phyloP scores from a whole-genome alignment of 2,329 filamentous ascomycete species.

The Pyrenophora teres region DNA sequence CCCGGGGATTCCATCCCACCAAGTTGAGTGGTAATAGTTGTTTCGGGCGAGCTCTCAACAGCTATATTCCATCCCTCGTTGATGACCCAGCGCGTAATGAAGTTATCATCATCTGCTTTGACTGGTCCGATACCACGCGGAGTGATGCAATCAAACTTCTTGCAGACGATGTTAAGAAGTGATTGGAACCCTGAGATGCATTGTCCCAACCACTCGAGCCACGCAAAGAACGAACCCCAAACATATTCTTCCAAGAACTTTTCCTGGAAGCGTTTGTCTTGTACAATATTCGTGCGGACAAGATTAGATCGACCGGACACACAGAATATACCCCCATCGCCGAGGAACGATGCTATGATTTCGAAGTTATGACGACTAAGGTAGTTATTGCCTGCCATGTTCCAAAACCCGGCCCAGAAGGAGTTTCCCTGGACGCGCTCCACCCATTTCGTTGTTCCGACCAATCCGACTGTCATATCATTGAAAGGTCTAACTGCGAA shows the following conservation, averaged over 20 bases:
- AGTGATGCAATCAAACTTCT: not conserved
- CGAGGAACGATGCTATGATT: constrained; percentile 33
- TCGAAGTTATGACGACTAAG: constrained; percentile 45
- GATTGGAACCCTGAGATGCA: constrained; percentile 1
- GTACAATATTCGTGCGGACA: constrained; percentile 31
- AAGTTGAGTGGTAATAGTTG: constrained; percentile 57
- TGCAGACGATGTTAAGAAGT: not conserved
- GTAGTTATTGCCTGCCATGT: constrained; percentile 30
- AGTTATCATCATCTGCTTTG: constrained; percentile 47
- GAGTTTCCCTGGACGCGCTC: constrained; percentile 5
- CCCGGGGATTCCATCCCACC: constrained; percentile 6
- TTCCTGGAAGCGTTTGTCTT: constrained; percentile 22
- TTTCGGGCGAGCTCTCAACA: constrained; percentile 58
- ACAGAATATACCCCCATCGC: constrained; percentile 42
- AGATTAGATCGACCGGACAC: constrained; percentile 39
- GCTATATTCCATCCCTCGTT: constrained; percentile 54
- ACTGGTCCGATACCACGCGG: constrained; percentile 23
- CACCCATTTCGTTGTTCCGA: constrained; percentile 33
- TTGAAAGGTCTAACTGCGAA: constrained; percentile 26
- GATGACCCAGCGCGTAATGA: constrained; percentile 59
- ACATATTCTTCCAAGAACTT: constrained; percentile 28
- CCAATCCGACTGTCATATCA: constrained; percentile 22
- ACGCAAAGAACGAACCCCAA: not conserved
- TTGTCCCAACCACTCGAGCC: not conserved
- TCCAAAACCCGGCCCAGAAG: constrained; percentile 22